Evolutionary conservation across 2,329 filamentous ascomycete genomes (phyloP).

Genomic region (Amphichorda felina): DNA sequence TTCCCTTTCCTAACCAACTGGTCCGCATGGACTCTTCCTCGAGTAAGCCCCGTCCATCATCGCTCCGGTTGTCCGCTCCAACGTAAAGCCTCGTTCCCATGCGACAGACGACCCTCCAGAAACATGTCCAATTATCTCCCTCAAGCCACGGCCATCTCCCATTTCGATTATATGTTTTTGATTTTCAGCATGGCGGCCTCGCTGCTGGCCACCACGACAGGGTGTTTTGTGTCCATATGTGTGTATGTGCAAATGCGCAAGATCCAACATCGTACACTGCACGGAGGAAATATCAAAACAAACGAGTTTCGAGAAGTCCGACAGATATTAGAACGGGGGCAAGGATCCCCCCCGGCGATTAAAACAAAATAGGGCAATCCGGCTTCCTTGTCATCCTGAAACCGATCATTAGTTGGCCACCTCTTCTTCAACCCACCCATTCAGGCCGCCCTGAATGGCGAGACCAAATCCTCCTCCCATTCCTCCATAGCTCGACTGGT

Average conservation of each 20-base stretch:
- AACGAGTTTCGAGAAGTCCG: slow-evolving; percentile 5
- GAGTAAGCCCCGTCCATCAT: not conserved
- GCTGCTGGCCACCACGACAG: too few species aligned
- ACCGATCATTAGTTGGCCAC: slow-evolving; percentile 38
- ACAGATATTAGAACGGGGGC: slow-evolving; percentile 3
- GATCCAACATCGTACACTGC: slow-evolving; percentile 17
- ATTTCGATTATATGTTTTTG: too few species aligned
- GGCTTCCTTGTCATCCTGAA: slow-evolving; percentile 1
- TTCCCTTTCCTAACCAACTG: not conserved
- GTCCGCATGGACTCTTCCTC: too few species aligned
- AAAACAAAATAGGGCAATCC: slow-evolving; percentile 5
- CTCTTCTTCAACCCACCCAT: slow-evolving; percentile 58
- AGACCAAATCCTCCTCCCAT: slow-evolving; percentile 49
- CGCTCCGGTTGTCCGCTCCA: not conserved
- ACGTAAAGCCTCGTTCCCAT: too few species aligned
- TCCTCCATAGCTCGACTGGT: slow-evolving; percentile 50
- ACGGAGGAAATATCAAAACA: slow-evolving; percentile 12
- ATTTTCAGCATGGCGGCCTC: not conserved
- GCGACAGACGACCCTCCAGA: too few species aligned
- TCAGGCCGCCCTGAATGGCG: slow-evolving; percentile 50
- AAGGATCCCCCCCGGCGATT: slow-evolving; percentile 4
- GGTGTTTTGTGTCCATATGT: too few species aligned
- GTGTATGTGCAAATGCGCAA: slow-evolving; percentile 3
- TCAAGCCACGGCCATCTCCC: too few species aligned
- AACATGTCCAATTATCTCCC: too few species aligned